Evolutionary conservation across 2,329 filamentous ascomycete species (phyloP), one percentile per base, ranked within the genome.

Genomic region (Sclerotinia subarctica): DNA sequence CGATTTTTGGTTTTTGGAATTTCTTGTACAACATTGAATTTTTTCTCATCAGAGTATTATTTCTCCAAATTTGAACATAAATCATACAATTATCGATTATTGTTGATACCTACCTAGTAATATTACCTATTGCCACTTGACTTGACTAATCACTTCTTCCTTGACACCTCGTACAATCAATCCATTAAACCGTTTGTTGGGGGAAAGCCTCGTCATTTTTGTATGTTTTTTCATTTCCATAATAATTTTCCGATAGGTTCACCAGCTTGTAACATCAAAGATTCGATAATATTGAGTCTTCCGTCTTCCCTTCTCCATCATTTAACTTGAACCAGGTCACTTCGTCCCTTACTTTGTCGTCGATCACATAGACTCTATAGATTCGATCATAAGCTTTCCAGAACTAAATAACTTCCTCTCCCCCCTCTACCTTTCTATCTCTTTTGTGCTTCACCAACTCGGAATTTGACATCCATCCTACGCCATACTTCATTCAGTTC

Each of bases 271-370:
- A 13, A 35, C 29, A 54, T 35, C 29, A 54, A 54, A 32, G 19
- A 35, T 17, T 54, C 52, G 38, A 42, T 42, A 42, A 15, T 42
- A 42, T 42, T 42, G 44, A 29, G 15, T 17, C 15, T 24, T 58
- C 38, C 15, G 15, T 17, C 15, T 24, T 58, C 38, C 15, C n/a
- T 58, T 19, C 56, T 42, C 15, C 29, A 58, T 58, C 38, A 26
- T 58, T 44, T 44, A 26, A 58, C 15, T 24, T 44, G 29, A 17
- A 26, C 35, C n/a, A 58, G 38, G 38, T 42, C 38, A 13, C 3
- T 42, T 38, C 35, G n/a, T 54, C 52, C 52, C 52, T 54, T 35
- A 54, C 52, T 54, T 54, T 13, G n/a, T 54, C 52, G 19, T 54
- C 29, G 10, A 35, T n/a, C 35, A n/a, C 15, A 54, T 35, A 54